Base-by-base conservation (phyloP, 23 red algal species). In the Gracilaria gracilis region DNA sequence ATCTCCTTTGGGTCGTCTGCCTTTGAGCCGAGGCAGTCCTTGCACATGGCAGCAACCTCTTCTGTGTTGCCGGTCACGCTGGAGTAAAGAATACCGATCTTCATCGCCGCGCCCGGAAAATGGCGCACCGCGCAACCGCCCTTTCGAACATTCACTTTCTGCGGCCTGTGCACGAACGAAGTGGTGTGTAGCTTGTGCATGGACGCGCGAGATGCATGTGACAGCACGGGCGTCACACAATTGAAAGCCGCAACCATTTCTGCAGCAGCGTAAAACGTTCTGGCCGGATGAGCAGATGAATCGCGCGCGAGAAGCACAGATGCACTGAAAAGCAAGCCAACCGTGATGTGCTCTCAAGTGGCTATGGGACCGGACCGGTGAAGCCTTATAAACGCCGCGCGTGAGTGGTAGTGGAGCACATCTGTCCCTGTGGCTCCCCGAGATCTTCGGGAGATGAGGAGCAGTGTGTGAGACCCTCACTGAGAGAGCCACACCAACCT, bases 31-130 rank as follows among this genome's bases (percentile, higher is more conserved):
- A 92, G 61, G 24, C 14, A 29, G 21, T 24, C 0, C 48, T 53
- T 61, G 55, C 83, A 84, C 77, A 92, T 46, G 4, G 83, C 42
- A 9, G 88, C 88, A 33, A 92, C 88, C 40, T 92, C 80, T 23
- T 48, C 37, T 9, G 67, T 79, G 79, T 83, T 82, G 33, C 88
- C 88, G 9, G 88, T 92, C 33, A 64, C 34, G 23, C 55, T 57
- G 15, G 88, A 39, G 21, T 57, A 92, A 40, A 92, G 29, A 24
- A 92, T 66, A 1, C 57, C 73, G 59, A 92, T 84, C 17, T 49
- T 80, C 86, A 90, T 90, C 4, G 29, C 29, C 17, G 51, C 7
- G 44, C 7, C 1, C 51, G 51, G 1, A 55, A 55, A 19, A 2
- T 19, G 51, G 7, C 16, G 51, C 51, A 2, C 14, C 9, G 17